Evolutionary conservation across 2,329 filamentous ascomycete species (phyloP).

Genomic region (Sarocladium brachiariae): DNA sequence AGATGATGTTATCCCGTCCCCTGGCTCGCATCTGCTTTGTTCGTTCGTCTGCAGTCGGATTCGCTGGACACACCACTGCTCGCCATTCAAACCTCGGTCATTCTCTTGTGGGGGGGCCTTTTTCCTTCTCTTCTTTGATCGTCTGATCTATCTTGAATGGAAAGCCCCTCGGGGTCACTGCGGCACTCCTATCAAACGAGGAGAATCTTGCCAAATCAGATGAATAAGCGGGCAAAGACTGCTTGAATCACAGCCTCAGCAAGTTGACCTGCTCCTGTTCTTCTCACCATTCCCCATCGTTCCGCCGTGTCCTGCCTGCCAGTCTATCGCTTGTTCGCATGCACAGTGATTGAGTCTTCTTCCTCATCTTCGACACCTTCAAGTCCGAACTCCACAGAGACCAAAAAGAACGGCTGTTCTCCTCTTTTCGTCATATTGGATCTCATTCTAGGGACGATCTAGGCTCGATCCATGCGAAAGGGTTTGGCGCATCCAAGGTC

Average conservation of each 20-base stretch:
- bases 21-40: neutral
- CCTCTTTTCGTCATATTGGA: no score
- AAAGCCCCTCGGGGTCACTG: neutral
- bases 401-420: no score
- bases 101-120: no score
- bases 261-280: neutral
- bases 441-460: no score
- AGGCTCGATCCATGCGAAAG: no score
- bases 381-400: no score
- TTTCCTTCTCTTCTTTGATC: neutral
- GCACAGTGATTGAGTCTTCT: no score
- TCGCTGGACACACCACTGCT: neutral
- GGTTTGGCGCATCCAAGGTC: no score
- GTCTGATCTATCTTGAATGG: neutral
- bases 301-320: no score
- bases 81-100: neutral
- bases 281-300: neutral
- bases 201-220: neutral
- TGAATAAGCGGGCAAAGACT: neutral
- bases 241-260: neutral
- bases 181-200: neutral
- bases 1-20: neutral
- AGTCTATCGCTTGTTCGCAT: no score
- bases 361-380: no score
- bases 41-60: neutral